Evolutionary conservation across 495 filamentous ascomycete genomes (phyloP).

Genomic region (Penicillium crystallinum): DNA sequence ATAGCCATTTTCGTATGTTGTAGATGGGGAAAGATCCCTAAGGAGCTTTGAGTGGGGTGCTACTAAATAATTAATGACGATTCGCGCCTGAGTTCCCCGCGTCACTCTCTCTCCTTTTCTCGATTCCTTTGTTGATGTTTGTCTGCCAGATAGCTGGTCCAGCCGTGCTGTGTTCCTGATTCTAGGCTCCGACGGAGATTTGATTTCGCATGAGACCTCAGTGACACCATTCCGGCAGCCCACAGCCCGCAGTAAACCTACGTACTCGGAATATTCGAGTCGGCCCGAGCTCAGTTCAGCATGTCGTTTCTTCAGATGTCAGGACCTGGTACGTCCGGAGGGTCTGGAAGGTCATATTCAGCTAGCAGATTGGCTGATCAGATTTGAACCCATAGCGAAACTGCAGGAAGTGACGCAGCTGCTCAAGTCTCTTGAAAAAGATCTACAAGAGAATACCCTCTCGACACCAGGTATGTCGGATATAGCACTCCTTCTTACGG

Average conservation of each 20-base stretch:
- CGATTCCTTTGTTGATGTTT: background rate
- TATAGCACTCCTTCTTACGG: background rate
- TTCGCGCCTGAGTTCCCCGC: slow-evolving; percentile 6
- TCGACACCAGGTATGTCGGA: slow-evolving; percentile 49
- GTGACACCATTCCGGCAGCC: background rate
- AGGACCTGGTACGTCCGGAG: slow-evolving; percentile 26
- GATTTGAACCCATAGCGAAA: slow-evolving; percentile 52
- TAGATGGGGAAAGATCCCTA: background rate
- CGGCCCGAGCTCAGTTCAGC: slow-evolving; percentile 2
- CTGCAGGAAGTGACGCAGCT: slow-evolving; percentile 56
- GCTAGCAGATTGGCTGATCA: background rate
- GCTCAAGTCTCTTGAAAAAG: slow-evolving; percentile 51
- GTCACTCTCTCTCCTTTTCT: background rate
- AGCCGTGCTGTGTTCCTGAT: background rate
- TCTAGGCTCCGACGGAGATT: background rate
- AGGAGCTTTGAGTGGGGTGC: background rate
- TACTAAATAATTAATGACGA: slow-evolving; percentile 1
- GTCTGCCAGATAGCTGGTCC: background rate
- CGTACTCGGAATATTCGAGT: background rate
- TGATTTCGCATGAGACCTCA: background rate
- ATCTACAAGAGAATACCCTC: slow-evolving; percentile 51
- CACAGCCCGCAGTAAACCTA: background rate
- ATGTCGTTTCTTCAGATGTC: slow-evolving; percentile 28
- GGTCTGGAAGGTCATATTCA: background rate
- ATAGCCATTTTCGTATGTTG: background rate